phyloP scores from a whole-genome alignment of 1,284 basidiomycete genomes.

The Rhodotorula sp. region DNA sequence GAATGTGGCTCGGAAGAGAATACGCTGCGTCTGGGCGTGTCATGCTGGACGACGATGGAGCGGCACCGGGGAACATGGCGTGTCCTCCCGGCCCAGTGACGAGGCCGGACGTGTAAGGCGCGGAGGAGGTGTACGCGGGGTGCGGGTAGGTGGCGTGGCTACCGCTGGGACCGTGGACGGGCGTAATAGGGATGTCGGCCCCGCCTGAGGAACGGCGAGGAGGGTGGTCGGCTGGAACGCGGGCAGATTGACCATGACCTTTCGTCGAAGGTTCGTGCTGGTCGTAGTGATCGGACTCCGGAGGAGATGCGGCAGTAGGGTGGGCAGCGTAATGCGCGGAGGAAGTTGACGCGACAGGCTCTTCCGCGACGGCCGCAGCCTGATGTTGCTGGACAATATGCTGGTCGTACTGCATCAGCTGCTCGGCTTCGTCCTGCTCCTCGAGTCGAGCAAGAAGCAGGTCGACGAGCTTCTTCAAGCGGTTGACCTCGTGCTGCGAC shows the following conservation, averaged over 20 bases:
- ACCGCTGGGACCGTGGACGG: background rate
- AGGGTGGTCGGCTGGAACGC: background rate
- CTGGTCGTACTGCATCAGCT: background rate
- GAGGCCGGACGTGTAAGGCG: too few species aligned
- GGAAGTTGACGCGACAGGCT: too few species aligned
- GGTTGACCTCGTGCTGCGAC: constrained; percentile 19
- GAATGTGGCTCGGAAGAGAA: too few species aligned
- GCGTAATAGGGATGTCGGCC: background rate
- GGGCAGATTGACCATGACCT: too few species aligned
- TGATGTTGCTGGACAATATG: background rate
- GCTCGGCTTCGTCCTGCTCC: constrained; percentile 25
- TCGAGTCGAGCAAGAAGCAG: constrained; percentile 30
- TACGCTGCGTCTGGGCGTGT: too few species aligned
- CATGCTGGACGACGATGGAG: too few species aligned
- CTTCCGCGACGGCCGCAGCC: background rate
- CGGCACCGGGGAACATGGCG: too few species aligned
- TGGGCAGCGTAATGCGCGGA: too few species aligned
- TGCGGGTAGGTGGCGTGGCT: background rate
- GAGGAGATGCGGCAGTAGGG: too few species aligned
- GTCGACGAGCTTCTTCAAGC: constrained; percentile 36
- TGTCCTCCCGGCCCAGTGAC: too few species aligned
- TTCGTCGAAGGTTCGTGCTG: too few species aligned
- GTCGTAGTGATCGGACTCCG: too few species aligned
- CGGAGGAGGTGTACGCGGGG: background rate
- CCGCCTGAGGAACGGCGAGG: background rate